Conservation (phyloP, 1,284 basidiomycete genomes). For the Microbotryum lychnidis-dioicae region DNA sequence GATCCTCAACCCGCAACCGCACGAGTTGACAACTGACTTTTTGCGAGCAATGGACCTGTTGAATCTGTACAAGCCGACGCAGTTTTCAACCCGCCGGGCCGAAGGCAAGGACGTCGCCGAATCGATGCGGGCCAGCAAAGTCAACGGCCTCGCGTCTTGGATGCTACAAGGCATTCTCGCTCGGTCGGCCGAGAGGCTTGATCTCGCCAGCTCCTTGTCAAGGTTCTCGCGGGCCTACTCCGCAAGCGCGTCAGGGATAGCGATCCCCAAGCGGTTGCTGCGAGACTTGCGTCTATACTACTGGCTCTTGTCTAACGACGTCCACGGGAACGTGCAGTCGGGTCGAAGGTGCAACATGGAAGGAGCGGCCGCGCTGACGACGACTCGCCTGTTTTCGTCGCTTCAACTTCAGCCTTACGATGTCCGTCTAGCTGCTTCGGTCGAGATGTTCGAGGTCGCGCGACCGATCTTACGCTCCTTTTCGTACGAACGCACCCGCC, state of each 20-base stretch:
- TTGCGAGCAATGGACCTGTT: constrained; percentile 28
- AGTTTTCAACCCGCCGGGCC: constrained; percentile 20
- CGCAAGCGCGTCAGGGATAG: constrained; percentile 14
- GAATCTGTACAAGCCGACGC: constrained; percentile 29
- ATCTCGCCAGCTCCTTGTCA: constrained; percentile 8
- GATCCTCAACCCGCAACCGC: constrained; percentile 27
- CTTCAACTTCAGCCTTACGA: constrained; percentile 29
- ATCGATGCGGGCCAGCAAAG: constrained; percentile 25
- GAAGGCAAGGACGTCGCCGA: constrained; percentile 27
- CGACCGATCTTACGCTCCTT: constrained; percentile 28
- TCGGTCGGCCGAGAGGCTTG: constrained; percentile 23
- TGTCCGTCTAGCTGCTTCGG: constrained; percentile 27
- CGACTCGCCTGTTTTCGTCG: constrained; percentile 27
- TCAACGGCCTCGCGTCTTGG: constrained; percentile 30
- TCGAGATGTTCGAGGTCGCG: constrained; percentile 33
- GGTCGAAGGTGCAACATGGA: constrained; percentile 30
- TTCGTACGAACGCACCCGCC: constrained; percentile 25
- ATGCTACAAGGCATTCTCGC: constrained; percentile 28
- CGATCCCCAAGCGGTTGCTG: constrained; percentile 17
- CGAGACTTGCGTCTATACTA: constrained; percentile 28
- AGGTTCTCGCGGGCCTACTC: constrained; percentile 28
- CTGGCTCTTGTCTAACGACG: constrained; percentile 29
- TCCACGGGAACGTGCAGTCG: constrained; percentile 29
- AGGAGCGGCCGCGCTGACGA: constrained; percentile 24
- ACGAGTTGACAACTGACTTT: constrained; percentile 31